Percentiles rank a stretch among this genome's conserved stretches.
Conservation (phyloP, 805 yeast genomes). For the Scheffersomyces lignosus region DNA sequence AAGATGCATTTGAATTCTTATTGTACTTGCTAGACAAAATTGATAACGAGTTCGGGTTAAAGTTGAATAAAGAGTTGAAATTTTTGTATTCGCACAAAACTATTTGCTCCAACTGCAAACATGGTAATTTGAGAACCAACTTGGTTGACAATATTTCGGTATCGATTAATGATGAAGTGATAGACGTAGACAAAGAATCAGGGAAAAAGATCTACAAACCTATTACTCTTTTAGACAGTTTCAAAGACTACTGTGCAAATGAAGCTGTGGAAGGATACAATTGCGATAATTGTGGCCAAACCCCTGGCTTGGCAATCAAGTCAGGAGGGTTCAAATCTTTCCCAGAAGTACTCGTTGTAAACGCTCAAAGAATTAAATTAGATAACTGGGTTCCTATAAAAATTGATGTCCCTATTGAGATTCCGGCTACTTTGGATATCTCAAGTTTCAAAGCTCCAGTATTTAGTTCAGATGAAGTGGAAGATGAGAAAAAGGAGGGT, state of each 20-base stretch:
- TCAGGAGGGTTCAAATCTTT: slow-evolving; percentile 53
- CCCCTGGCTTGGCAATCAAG: slow-evolving; percentile 35
- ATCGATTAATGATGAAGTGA: slow-evolving; percentile 48
- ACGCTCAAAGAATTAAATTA: slow-evolving; percentile 77
- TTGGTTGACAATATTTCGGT: slow-evolving; percentile 65
- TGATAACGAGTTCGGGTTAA: slow-evolving; percentile 44
- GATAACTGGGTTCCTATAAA: slow-evolving; percentile 91
- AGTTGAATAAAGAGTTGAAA: slow-evolving; percentile 59
- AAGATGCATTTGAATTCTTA: slow-evolving; percentile 92
- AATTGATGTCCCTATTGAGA: slow-evolving; percentile 67
- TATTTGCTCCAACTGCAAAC: slow-evolving; percentile 55
- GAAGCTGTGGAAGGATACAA: slow-evolving; percentile 61
- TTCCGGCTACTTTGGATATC: slow-evolving; percentile 48
- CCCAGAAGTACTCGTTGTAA: slow-evolving; percentile 71
- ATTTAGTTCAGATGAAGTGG: slow-evolving; percentile 28
- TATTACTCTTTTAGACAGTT: slow-evolving; percentile 50
- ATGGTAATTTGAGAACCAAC: slow-evolving; percentile 58
- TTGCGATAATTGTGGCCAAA: slow-evolving; percentile 55
- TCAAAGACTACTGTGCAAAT: slow-evolving; percentile 43
- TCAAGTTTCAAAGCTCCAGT: slow-evolving; percentile 42
- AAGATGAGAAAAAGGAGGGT: slow-evolving; percentile 15
- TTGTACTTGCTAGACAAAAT: slow-evolving; percentile 63
- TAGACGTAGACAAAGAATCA: slow-evolving; percentile 36
- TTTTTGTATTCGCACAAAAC: slow-evolving; percentile 67
- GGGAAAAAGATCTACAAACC: slow-evolving; percentile 49